Percentiles rank a stretch among this genome's conserved stretches.
These are phyloP conservation scores for Globisporangium apiculatum DNA, from an alignment of 352 stramenopile genomes.

Conservation along the genomic window DNA sequence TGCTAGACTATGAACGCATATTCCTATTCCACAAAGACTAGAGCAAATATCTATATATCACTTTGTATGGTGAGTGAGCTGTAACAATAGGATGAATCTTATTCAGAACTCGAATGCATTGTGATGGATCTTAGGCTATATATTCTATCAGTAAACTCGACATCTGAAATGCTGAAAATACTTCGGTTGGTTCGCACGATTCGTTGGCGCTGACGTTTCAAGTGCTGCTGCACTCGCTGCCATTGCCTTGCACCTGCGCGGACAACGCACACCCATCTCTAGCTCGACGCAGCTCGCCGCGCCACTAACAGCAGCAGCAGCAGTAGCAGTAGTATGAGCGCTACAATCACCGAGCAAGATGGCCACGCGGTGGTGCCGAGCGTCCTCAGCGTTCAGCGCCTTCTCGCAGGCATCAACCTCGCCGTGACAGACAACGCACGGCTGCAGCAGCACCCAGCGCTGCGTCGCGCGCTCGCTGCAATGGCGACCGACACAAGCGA, in stretches of 20 bases:
- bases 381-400: conserved; percentile 25
- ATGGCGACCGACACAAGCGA: conserved; percentile 11
- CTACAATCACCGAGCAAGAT: not conserved
- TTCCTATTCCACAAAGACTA: too few species aligned
- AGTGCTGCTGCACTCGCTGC: conserved; percentile 1
- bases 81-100: too few species aligned
- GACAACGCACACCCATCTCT: not conserved
- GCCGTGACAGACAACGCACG: conserved; percentile 15
- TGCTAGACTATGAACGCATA: too few species aligned
- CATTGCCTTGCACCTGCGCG: not conserved
- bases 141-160: too few species aligned
- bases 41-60: too few species aligned
- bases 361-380: conserved; percentile 1
- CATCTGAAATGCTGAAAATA: too few species aligned
- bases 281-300: not conserved
- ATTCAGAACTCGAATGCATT: too few species aligned
- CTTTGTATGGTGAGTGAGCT: too few species aligned
- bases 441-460: conserved; percentile 32
- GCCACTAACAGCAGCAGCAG: conserved; percentile 7
- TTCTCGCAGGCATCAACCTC: conserved; percentile 17
- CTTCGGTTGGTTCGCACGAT: not conserved
- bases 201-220: conserved; percentile 14
- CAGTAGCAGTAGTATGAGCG: conserved; percentile 1
- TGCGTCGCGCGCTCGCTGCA: conserved; percentile 19
- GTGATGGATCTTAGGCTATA: too few species aligned